Evolutionary conservation across 345 rosid species (phyloP).

Genomic region (Citrus mangshanensis): DNA sequence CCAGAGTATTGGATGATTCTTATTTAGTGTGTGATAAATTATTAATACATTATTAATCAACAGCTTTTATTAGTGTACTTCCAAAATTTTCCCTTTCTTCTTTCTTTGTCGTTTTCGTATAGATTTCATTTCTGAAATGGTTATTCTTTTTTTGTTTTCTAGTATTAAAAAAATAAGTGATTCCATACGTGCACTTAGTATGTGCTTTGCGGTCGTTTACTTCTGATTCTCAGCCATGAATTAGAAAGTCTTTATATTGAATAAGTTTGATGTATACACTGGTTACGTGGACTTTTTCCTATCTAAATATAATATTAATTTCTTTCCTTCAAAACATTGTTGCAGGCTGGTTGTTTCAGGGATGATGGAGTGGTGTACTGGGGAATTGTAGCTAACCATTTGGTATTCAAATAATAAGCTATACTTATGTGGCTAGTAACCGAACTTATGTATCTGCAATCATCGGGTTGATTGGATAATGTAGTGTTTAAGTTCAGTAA

Average conservation of each 20-base stretch:
- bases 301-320: background rate
- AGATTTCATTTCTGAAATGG: background rate
- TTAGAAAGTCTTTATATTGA: background rate
- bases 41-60: background rate
- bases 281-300: background rate
- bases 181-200: background rate
- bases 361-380: background rate
- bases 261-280: background rate
- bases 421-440: too few species aligned
- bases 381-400: background rate
- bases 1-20: too few species aligned
- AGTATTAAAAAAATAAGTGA: background rate
- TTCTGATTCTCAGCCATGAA: background rate
- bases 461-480: conserved; percentile 1
- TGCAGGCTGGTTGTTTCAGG: background rate
- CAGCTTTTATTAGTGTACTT: background rate
- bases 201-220: background rate
- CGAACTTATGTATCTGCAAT: background rate
- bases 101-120: background rate
- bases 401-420: too few species aligned
- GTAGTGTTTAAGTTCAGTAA: conserved; percentile 1
- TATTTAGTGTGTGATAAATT: background rate
- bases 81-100: background rate
- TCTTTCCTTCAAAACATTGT: background rate
- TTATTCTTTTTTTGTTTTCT: background rate